Percentiles rank a stretch among this genome's conserved stretches.
Conservation (phyloP, 2,329 filamentous ascomycete genomes). For the Penicillium brasilianum region DNA sequence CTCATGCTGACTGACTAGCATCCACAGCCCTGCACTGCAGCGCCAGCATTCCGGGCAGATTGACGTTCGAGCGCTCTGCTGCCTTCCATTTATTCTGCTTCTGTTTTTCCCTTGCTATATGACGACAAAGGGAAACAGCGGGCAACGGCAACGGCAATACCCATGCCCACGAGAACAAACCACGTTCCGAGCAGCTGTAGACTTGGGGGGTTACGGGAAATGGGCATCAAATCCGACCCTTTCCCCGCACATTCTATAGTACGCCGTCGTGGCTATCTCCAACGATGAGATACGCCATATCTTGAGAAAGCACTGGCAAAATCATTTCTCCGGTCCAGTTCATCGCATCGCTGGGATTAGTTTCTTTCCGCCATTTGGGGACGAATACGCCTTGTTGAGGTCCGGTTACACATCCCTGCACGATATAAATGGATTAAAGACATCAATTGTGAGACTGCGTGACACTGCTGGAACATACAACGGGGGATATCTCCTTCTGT, state of each 20-base stretch:
- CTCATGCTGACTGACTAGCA: too few species aligned
- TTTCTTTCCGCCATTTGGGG: neutral
- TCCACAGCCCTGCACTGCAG: neutral
- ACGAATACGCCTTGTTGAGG: neutral
- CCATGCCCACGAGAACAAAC: too few species aligned
- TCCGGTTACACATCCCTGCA: neutral
- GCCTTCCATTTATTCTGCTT: too few species aligned
- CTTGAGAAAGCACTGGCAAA: too few species aligned
- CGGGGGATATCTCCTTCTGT: neutral
- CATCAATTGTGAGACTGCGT: neutral
- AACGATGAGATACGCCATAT: too few species aligned
- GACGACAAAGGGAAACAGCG: neutral
- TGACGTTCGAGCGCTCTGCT: too few species aligned
- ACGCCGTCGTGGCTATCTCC: too few species aligned
- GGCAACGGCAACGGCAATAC: neutral
- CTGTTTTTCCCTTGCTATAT: neutral
- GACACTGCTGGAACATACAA: neutral
- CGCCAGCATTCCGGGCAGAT: neutral
- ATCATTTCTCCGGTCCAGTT: neutral
- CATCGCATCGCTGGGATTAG: neutral
- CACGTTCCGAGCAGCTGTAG: too few species aligned
- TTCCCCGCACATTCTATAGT: neutral
- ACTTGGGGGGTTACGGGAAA: neutral
- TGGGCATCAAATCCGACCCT: conserved; percentile 11
- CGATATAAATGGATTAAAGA: neutral